These are phyloP conservation scores for Aureobasidium sp. DNA, from an alignment of 2,329 filamentous ascomycete species.

Conservation along the genomic window DNA sequence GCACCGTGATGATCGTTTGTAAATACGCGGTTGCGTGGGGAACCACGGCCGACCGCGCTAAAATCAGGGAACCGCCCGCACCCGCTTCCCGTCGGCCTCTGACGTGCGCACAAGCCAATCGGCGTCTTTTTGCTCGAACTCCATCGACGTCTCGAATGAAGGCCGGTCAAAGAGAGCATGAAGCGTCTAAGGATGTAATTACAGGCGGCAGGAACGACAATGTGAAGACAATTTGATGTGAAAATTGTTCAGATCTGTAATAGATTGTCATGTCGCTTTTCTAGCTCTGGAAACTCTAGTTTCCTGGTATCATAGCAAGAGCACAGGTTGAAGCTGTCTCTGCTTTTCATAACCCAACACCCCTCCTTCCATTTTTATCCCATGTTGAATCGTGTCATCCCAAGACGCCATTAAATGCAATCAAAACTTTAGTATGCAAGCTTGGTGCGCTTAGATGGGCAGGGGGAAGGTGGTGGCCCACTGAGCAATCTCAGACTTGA, in stretches of 20 bases:
- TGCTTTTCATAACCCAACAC: constrained; percentile 14
- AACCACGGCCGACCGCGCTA: neutral
- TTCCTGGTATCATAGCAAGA: constrained; percentile 16
- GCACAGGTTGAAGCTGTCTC: constrained; percentile 15
- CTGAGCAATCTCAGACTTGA: constrained; percentile 80
- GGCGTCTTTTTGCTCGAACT: neutral
- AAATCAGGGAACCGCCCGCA: constrained; percentile 5
- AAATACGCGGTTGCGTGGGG: constrained; percentile 11
- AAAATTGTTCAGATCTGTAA: constrained; percentile 1
- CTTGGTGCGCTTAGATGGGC: constrained; percentile 52
- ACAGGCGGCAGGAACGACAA: neutral
- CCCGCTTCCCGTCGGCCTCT: neutral
- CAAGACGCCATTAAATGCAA: constrained; percentile 15
- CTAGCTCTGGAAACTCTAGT: neutral
- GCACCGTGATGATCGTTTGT: constrained; percentile 10
- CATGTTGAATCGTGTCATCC: constrained; percentile 17
- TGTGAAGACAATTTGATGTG: neutral
- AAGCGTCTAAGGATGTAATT: neutral
- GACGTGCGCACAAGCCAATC: constrained; percentile 12
- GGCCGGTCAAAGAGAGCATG: neutral
- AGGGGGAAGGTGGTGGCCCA: constrained; percentile 93
- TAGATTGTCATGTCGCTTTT: constrained; percentile 13
- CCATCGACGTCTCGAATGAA: neutral
- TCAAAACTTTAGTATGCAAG: neutral
- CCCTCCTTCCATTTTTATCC: constrained; percentile 5